Evolutionary conservation across 2,329 filamentous ascomycete species (phyloP).

Genomic region (Scortechinia acanthostroma): DNA sequence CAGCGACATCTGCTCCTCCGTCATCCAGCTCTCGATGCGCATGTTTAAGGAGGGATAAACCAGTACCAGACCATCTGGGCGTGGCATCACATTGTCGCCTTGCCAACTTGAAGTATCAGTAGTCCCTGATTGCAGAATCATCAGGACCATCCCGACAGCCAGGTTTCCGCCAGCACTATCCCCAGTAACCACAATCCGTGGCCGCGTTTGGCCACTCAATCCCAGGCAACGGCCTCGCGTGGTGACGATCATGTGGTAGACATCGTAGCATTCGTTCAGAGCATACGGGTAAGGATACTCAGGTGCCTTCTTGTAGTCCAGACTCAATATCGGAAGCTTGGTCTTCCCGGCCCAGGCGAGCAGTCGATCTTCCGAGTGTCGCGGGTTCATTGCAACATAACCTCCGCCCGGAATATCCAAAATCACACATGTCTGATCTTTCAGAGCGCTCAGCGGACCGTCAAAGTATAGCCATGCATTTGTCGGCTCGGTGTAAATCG

Average conservation of each 20-base stretch:
- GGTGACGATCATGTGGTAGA: slow-evolving; percentile 68
- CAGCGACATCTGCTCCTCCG: slow-evolving; percentile 90
- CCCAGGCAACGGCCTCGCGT: slow-evolving; percentile 72
- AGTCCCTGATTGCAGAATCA: slow-evolving; percentile 61
- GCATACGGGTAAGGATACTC: slow-evolving; percentile 81
- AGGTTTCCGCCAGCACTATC: slow-evolving; percentile 81
- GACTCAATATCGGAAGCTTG: slow-evolving; percentile 78
- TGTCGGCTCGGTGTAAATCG: slow-evolving; percentile 77
- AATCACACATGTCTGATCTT: slow-evolving; percentile 70
- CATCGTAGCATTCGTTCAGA: slow-evolving; percentile 80
- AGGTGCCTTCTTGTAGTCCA: slow-evolving; percentile 85
- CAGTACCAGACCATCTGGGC: slow-evolving; percentile 74
- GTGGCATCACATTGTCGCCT: slow-evolving; percentile 53
- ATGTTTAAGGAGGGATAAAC: slow-evolving; percentile 89
- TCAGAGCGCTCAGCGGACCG: slow-evolving; percentile 71
- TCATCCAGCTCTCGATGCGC: slow-evolving; percentile 99
- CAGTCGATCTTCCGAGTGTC: slow-evolving; percentile 88
- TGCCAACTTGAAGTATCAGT: slow-evolving; percentile 46
- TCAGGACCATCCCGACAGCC: slow-evolving; percentile 73
- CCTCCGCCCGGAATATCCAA: slow-evolving; percentile 89
- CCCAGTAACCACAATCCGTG: slow-evolving; percentile 67
- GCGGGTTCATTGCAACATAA: slow-evolving; percentile 94
- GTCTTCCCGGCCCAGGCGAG: slow-evolving; percentile 86
- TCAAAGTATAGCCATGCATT: slow-evolving; percentile 91
- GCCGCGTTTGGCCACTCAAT: slow-evolving; percentile 56